Base-by-base conservation (phyloP, 805 yeast genomes). In the Cyberlindnera bimundalis region DNA sequence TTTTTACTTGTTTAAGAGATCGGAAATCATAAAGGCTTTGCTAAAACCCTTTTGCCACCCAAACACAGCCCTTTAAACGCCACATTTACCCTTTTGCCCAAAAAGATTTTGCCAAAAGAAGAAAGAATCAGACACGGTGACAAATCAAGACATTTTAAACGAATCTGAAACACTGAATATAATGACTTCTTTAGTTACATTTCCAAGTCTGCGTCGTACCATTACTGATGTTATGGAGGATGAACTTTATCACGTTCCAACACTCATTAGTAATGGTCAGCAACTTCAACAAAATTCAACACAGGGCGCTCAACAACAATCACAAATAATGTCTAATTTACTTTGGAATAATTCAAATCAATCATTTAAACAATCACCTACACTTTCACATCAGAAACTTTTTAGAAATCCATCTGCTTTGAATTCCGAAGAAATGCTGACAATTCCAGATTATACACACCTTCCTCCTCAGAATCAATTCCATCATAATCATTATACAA, bases 151-250 rank as follows among this genome's bases (percentile, higher is more conserved):
- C 16, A 18, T 23, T 7, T 11, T 21, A 21, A 23, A 32, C 33
- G 7, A 17, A 8, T 30, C 24, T 24, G 15, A 19, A 30, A 5
- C 21, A 20, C 23, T 14, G 14, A 15, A 24, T 21, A 34, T 18
- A 12, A 73, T 73, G 78, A 66, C 78, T 17, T 73, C 79, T 13
- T 56, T 69, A 39, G 73, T 76, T n/a, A 50, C 47, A 17, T 66
- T 73, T 43, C 81, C 81, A 19, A 59, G 64, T 13, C 61, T 74
- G 29, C 73, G 74, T 56, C 71, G 78, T 50, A 67, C 81, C 16
- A 56, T 76, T 39, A 73, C 78, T 14, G 82, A 77, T 46, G 72
- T 76, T 16, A 69, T 76, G 70, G 83, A 78, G 46, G 83, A 78
- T 40, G 84, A 78, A 45, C 60, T 78, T 23, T 76, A 76, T 48